Percentiles rank a stretch among this genome's conserved stretches.
Conservation (phyloP, 1,284 basidiomycete species). For the Lentinula novae-zelandiae region DNA sequence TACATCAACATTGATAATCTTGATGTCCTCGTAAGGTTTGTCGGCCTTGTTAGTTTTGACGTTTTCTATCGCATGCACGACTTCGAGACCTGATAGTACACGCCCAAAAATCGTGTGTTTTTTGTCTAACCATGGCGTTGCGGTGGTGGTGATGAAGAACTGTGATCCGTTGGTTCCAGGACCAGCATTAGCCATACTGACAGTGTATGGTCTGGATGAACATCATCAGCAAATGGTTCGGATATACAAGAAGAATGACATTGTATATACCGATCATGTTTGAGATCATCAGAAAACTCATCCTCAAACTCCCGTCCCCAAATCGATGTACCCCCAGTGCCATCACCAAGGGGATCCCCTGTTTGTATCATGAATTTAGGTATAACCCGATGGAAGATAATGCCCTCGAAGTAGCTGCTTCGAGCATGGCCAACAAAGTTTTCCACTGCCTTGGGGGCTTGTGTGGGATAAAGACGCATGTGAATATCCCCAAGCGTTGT, state of each 20-base stretch:
- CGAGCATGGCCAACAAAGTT: constrained; percentile 96
- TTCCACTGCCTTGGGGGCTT: constrained; percentile 93
- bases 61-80: constrained; percentile 84
- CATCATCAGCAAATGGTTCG: constrained; percentile 3
- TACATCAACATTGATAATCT: constrained; percentile 76
- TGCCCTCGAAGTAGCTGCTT: constrained; percentile 89
- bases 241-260: constrained; percentile 4
- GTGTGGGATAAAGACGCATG: constrained; percentile 85
- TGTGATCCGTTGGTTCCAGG: constrained; percentile 93
- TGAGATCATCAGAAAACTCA: constrained; percentile 86
- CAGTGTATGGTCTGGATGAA: constrained; percentile 78
- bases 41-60: constrained; percentile 79
- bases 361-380: constrained; percentile 99
- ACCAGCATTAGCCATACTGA: constrained; percentile 99
- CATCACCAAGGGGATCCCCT: constrained; percentile 95
- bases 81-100: constrained; percentile 75
- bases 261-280: constrained; percentile 75
- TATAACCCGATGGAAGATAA: constrained; percentile 98
- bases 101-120: constrained; percentile 95
- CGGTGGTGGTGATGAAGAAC: constrained; percentile 98
- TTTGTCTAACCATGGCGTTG: constrained; percentile 94
- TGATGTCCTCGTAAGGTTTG: constrained; percentile 88
- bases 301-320: constrained; percentile 97
- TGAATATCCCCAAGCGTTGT: constrained; percentile 96
- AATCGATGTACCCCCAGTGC: constrained; percentile 94